Conservation (phyloP, 1,284 basidiomycete species). For the Microbotryum violaceum region DNA sequence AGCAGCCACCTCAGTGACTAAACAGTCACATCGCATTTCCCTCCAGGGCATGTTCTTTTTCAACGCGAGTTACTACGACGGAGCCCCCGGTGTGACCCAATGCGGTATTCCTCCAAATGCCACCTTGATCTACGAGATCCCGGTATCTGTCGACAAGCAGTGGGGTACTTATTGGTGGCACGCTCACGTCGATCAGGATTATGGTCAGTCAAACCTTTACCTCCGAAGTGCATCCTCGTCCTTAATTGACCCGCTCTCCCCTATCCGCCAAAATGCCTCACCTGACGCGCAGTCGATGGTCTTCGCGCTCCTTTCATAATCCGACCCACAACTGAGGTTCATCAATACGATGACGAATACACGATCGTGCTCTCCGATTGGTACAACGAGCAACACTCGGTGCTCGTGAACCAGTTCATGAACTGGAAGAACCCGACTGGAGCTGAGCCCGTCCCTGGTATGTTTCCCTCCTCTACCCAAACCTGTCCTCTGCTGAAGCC, state of each 20-base stretch:
- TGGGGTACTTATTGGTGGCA: constrained; percentile 34
- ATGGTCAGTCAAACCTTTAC: background rate
- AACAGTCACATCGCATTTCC: too few relatives aligned
- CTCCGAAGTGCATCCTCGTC: background rate
- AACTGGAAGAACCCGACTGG: constrained; percentile 54
- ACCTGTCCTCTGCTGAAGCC: background rate
- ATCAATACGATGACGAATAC: constrained; percentile 80
- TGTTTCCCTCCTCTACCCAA: constrained; percentile 18
- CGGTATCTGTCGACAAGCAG: constrained; percentile 53
- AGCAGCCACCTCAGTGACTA: too few relatives aligned
- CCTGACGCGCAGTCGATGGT: constrained; percentile 49
- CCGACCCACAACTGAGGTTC: constrained; percentile 49
- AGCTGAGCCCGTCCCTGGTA: constrained; percentile 76
- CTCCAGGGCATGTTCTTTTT: constrained; percentile 78
- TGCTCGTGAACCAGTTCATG: constrained; percentile 61
- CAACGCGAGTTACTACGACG: constrained; percentile 69
- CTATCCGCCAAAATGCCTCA: background rate
- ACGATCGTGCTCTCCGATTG: constrained; percentile 77
- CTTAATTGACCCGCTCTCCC: too few relatives aligned
- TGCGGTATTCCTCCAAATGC: constrained; percentile 76
- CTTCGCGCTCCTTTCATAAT: constrained; percentile 70
- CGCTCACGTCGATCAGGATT: constrained; percentile 21
- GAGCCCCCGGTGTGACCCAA: constrained; percentile 71
- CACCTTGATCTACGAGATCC: constrained; percentile 69
- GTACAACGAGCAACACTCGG: constrained; percentile 65